These are phyloP conservation scores for Scedosporium minutisporum DNA, from an alignment of 2,329 filamentous ascomycete species.

Conservation along the genomic window DNA sequence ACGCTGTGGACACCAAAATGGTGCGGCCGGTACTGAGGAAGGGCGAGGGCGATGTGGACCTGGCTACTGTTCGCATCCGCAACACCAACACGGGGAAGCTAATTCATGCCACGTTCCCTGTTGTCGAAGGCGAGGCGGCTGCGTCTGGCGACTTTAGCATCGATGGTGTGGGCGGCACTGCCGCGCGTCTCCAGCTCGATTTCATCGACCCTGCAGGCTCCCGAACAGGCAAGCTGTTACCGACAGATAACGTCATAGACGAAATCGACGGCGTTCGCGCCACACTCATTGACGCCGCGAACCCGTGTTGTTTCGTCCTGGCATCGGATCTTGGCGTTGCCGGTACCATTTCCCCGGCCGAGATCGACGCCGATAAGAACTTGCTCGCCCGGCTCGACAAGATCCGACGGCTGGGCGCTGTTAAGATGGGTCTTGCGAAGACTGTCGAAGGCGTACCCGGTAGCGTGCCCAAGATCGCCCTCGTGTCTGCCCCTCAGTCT, in stretches of 20 bases:
- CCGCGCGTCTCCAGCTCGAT: slow-evolving; percentile 46
- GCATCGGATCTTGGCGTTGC: slow-evolving; percentile 42
- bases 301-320: slow-evolving; percentile 53
- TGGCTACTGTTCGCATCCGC: slow-evolving; percentile 46
- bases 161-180: slow-evolving; percentile 53
- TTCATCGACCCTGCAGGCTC: slow-evolving; percentile 55
- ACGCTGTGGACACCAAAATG: slow-evolving; percentile 46
- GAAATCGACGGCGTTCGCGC: slow-evolving; percentile 36
- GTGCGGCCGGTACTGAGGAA: slow-evolving; percentile 16
- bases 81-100: slow-evolving; percentile 66
- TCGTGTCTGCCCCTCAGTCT: slow-evolving; percentile 37
- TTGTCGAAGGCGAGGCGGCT: slow-evolving; percentile 36
- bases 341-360: slow-evolving; percentile 41
- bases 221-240: slow-evolving; percentile 51
- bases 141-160: slow-evolving; percentile 47
- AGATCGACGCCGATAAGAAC: slow-evolving; percentile 34
- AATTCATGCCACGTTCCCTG: slow-evolving; percentile 47
- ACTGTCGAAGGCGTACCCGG: slow-evolving; percentile 29
- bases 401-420: slow-evolving; percentile 47
- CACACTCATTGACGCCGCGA: slow-evolving; percentile 54
- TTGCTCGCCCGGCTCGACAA: slow-evolving; percentile 39
- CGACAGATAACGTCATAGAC: slow-evolving; percentile 48
- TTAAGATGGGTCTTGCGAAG: slow-evolving; percentile 49
- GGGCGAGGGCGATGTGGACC: slow-evolving; percentile 12
- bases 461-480: slow-evolving; percentile 54